phyloP scores from a whole-genome alignment of 441 rosid genomes.

The Populus hybrid region DNA sequence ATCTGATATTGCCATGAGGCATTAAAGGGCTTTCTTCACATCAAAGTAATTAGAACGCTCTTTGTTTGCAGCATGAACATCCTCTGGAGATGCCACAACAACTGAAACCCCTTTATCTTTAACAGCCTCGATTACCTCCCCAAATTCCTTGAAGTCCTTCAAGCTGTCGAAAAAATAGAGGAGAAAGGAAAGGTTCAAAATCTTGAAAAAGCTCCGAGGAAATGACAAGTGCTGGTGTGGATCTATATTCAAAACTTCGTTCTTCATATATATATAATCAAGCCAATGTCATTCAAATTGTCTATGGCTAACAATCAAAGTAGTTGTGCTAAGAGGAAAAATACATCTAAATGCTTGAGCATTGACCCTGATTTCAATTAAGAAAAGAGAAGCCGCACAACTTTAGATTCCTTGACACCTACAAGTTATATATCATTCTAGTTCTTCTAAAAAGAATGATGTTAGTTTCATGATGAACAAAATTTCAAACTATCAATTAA shows the following conservation, averaged over 20 bases:
- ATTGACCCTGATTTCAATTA: not conserved
- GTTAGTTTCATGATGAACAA: not conserved
- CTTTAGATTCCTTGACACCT: not conserved
- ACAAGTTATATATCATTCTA: not conserved
- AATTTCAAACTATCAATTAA: not conserved
- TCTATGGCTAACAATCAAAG: not conserved
- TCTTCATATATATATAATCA: too few relatives aligned
- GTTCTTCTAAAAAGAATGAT: not conserved
- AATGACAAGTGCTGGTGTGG: not conserved
- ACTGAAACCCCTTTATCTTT: slow-evolving; percentile 68
- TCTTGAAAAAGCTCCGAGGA: not conserved
- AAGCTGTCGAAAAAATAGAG: slow-evolving; percentile 33
- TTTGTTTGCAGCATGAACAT: slow-evolving; percentile 65
- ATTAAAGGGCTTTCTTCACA: slow-evolving; percentile 70
- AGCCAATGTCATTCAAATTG: not conserved
- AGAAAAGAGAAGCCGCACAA: not conserved
- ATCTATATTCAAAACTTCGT: not conserved
- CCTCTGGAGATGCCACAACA: slow-evolving; percentile 76
- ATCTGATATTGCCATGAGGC: not conserved
- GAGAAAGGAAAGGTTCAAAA: too few relatives aligned
- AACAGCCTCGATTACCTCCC: slow-evolving; percentile 56
- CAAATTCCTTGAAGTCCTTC: slow-evolving; percentile 86
- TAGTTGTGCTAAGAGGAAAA: not conserved
- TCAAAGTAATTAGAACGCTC: slow-evolving; percentile 52
- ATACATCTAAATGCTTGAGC: not conserved